Evolutionary conservation across 2,329 filamentous ascomycete species (phyloP), one percentile per base, ranked within the genome.

Genomic region (Aspergillus nomiae): DNA sequence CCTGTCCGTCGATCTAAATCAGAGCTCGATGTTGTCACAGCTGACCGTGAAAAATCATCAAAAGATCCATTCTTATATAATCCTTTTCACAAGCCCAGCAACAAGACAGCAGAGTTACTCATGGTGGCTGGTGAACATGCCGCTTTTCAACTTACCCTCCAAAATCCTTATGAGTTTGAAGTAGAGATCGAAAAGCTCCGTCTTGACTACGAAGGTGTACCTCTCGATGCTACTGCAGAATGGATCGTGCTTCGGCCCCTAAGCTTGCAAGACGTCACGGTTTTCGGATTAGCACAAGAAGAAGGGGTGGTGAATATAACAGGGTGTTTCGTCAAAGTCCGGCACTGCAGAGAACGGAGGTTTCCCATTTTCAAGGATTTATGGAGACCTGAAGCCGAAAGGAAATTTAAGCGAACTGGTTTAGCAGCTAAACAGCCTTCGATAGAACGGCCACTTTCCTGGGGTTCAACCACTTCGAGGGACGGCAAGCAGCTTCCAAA

Each of bases 101-200:
- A 81, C 21, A 80, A 76, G 28, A 82, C 84, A 1, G 81, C 86
- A 14, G 88, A 93, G 63, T 85, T 85, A 62, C 85, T 92, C 1
- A 82, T 97, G 34, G 91, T 98, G 24, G 89, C 92, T 5, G 89
- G 89, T 19, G 94, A 98, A 76, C 80, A 86, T 62, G 89, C 91
- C 2, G 88, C 86, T 4, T 97, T 97, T 77, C 86, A 87, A 69
- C 85, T 98, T 34, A 93, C 91, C 1, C 82, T 99, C 21, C 95
- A 98, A 73, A 99, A 99, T 70, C 92, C 94, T 0, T 97, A 93
- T 70, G 94, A 98, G 64, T 90, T 98, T 67, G 92, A 97, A 65
- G 81, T 99, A 5, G 92, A 96, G 60, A 89, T 99, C 38, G 93
- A 98, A 74, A 90, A 87, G 59, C 85, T 99, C 51, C 85, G 84